Evolutionary conservation across 225 moss, liverwort and hornwort genomes (phyloP).

Genomic region (Bryoerythrophyllum caledonicum): DNA sequence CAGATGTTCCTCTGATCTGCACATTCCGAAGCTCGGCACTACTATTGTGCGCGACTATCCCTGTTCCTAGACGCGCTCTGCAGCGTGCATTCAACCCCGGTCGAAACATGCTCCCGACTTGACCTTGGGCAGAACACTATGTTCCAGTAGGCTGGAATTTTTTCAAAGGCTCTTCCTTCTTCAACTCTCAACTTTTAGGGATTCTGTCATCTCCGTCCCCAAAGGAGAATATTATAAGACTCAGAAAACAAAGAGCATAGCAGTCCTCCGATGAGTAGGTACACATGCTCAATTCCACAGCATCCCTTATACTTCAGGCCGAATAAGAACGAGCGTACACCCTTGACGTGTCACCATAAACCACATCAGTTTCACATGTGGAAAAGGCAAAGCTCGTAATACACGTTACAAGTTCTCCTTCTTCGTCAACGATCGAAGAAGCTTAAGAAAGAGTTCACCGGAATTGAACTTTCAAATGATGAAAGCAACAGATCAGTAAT

Average conservation of each 20-base stretch:
- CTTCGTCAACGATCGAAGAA: too few relatives aligned
- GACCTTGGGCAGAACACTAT: not conserved
- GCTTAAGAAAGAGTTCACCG: too few relatives aligned
- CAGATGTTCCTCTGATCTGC: constrained; percentile 48
- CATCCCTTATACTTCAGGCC: constrained; percentile 20
- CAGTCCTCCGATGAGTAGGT: constrained; percentile 32
- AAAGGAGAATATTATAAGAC: constrained; percentile 34
- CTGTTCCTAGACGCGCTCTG: constrained; percentile 38
- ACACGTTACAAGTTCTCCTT: too few relatives aligned
- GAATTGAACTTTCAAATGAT: too few relatives aligned
- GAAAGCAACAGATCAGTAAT: too few relatives aligned
- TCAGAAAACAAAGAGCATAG: constrained; percentile 24
- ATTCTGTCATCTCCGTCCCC: constrained; percentile 55
- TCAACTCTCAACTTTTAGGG: constrained; percentile 27
- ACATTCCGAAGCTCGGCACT: constrained; percentile 39
- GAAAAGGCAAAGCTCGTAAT: too few relatives aligned
- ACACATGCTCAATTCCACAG: constrained; percentile 44
- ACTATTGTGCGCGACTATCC: constrained; percentile 36
- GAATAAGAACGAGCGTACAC: not conserved
- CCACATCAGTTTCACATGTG: not conserved
- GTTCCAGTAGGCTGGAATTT: too few relatives aligned
- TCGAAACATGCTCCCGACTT: constrained; percentile 41
- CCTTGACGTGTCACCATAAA: too few relatives aligned
- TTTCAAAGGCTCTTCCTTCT: too few relatives aligned
- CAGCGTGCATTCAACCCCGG: constrained; percentile 42